Conservation (phyloP, 2,329 filamentous ascomycete species). For the Triangularia setosa region DNA sequence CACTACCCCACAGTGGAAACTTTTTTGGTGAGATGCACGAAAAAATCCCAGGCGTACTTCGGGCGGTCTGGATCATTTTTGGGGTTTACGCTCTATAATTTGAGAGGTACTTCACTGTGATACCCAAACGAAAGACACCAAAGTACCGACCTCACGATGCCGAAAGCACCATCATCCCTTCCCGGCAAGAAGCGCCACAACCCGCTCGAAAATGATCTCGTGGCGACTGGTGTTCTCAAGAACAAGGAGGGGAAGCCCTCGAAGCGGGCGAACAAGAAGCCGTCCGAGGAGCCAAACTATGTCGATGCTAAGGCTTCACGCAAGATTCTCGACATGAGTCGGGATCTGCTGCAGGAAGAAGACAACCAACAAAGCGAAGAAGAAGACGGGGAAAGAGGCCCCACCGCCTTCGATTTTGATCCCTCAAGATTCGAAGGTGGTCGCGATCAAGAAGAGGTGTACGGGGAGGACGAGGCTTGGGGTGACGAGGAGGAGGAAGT, state of each 20-base stretch:
- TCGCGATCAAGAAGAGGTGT: slow-evolving; percentile 44
- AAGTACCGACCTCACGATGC: slow-evolving; percentile 54
- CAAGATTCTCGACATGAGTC: slow-evolving; percentile 84
- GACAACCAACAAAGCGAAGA: slow-evolving; percentile 30
- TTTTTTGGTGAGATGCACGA: slow-evolving; percentile 22
- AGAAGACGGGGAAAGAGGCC: slow-evolving; percentile 38
- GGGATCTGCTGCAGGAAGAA: slow-evolving; percentile 83
- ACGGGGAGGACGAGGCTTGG: slow-evolving; percentile 63
- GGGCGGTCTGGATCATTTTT: no score
- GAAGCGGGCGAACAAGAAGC: slow-evolving; percentile 57
- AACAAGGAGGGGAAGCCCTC: slow-evolving; percentile 70
- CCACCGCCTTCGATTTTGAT: slow-evolving; percentile 79
- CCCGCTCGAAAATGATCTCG: slow-evolving; percentile 83
- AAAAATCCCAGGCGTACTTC: slow-evolving; percentile 18
- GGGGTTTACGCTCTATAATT: no score
- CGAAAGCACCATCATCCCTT: slow-evolving; percentile 62
- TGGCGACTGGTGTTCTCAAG: slow-evolving; percentile 66
- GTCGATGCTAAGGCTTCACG: slow-evolving; percentile 85
- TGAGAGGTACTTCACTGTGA: background rate
- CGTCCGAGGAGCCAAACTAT: slow-evolving; percentile 62
- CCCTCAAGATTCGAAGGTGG: slow-evolving; percentile 59
- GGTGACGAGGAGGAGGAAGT: slow-evolving; percentile 72
- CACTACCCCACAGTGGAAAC: slow-evolving; percentile 21
- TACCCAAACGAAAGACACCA: slow-evolving; percentile 2
- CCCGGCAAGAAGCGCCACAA: slow-evolving; percentile 68